These are phyloP conservation scores for Coemansia sp. DNA, from an alignment of 371 early-diverging fungal species.

Conservation along the genomic window DNA sequence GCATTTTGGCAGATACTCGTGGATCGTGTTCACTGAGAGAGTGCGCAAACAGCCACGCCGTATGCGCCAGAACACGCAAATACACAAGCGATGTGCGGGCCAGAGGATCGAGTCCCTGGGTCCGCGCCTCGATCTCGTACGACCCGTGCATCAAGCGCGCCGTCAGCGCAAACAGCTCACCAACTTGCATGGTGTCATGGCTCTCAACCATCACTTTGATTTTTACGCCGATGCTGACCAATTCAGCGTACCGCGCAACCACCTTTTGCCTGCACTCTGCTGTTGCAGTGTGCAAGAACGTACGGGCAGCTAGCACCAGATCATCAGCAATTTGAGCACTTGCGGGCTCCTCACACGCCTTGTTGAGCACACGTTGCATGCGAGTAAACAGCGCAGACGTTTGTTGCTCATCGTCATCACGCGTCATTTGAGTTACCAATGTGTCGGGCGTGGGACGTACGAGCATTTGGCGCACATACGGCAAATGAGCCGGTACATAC, in stretches of 20 bases:
- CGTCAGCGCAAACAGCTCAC: constrained; percentile 6
- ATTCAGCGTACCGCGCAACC: constrained; percentile 22
- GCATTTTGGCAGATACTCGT: constrained; percentile 16
- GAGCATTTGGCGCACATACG: constrained; percentile 47
- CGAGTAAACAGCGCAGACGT: neutral
- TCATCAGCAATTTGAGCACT: neutral
- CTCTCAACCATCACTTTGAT: neutral
- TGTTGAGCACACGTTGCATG: neutral
- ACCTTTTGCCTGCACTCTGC: constrained; percentile 6
- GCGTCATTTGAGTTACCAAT: neutral
- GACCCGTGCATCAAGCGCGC: constrained; percentile 24
- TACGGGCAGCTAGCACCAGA: neutral
- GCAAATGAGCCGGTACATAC: constrained; percentile 29
- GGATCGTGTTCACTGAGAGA: constrained; percentile 7
- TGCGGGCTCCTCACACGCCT: neutral
- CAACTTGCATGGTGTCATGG: neutral
- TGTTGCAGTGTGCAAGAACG: neutral
- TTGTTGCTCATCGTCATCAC: constrained; percentile 3
- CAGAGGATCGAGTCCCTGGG: constrained; percentile 24
- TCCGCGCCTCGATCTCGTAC: constrained; percentile 30
- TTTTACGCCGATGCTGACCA: neutral
- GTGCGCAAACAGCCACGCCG: constrained; percentile 29
- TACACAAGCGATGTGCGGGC: constrained; percentile 18
- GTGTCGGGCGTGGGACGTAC: constrained; percentile 22
- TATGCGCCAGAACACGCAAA: constrained; percentile 38